These are phyloP conservation scores for Hippophae gyantsensis DNA, from an alignment of 306 rosid species.

Conservation along the genomic window DNA sequence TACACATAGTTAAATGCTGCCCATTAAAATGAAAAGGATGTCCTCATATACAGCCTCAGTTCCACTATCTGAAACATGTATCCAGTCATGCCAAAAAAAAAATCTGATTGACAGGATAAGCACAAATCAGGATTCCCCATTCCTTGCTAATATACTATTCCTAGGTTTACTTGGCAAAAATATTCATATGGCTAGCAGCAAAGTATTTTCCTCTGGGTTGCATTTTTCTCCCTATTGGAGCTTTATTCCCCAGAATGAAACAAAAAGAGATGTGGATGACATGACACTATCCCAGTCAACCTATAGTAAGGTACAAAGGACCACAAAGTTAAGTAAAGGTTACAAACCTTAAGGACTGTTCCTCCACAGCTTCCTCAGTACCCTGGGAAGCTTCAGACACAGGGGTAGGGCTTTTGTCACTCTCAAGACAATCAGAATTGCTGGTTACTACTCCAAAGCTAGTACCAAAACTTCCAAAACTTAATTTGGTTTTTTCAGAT, in stretches of 20 bases:
- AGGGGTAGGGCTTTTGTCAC: constrained; percentile 59
- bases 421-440: constrained; percentile 41
- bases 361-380: constrained; percentile 58
- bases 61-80: neutral
- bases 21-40: no score
- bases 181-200: neutral
- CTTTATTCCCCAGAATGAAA: no score
- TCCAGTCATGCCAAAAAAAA: neutral
- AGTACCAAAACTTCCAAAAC: constrained; percentile 88
- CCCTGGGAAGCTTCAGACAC: constrained; percentile 60
- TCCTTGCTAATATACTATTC: neutral
- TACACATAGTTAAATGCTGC: no score
- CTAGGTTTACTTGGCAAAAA: neutral
- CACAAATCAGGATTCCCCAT: neutral
- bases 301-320: neutral
- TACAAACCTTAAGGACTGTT: constrained; percentile 60
- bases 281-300: constrained; percentile 1
- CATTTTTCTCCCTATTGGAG: neutral
- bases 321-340: constrained; percentile 7
- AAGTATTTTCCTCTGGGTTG: neutral
- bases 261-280: neutral
- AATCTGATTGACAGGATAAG: neutral
- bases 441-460: constrained; percentile 47
- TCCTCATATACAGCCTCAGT: neutral
- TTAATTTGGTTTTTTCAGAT: constrained; percentile 79